Evolutionary conservation across 768 basidiomycete genomes (phyloP).

Genomic region (Crucibulum laeve): DNA sequence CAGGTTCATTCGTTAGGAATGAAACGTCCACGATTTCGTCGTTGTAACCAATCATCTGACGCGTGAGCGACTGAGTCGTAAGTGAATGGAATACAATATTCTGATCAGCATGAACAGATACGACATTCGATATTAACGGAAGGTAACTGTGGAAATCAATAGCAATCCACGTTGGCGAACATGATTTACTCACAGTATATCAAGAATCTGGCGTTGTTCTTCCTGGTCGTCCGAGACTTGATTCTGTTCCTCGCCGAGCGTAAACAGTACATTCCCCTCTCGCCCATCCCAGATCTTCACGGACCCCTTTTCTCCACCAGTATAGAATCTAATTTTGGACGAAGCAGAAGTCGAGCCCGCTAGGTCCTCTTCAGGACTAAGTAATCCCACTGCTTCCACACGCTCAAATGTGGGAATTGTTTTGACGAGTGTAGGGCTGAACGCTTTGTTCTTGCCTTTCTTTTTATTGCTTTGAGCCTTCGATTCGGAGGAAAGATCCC

Average conservation of each 20-base stretch:
- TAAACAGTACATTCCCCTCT: conserved; percentile 58
- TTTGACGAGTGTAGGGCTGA: conserved; percentile 58
- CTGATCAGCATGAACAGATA: conserved; percentile 92
- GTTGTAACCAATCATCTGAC: conserved; percentile 94
- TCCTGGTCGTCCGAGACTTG: conserved; percentile 52
- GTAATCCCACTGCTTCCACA: conserved; percentile 80
- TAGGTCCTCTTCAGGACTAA: conserved; percentile 47
- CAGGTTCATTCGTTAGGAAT: conserved; percentile 53
- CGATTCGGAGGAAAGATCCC: conserved; percentile 63
- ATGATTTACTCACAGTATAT: conserved; percentile 64
- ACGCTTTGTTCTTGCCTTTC: conserved; percentile 45
- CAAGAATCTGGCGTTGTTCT: conserved; percentile 80
- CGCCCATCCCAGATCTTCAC: conserved; percentile 83
- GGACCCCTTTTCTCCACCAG: conserved; percentile 87
- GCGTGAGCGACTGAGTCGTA: conserved; percentile 52
- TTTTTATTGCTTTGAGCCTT: conserved; percentile 32
- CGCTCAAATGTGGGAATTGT: conserved; percentile 84
- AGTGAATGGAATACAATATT: conserved; percentile 93
- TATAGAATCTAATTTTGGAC: conserved; percentile 64
- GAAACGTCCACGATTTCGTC: conserved; percentile 93
- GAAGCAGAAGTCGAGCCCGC: conserved; percentile 35
- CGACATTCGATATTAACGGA: conserved; percentile 54
- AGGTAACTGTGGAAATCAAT: conserved; percentile 53
- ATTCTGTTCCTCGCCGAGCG: conserved; percentile 48
- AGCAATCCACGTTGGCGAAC: conserved; percentile 5